phyloP scores from a whole-genome alignment of 805 yeast species.

The Wickerhamomyces rabaulensis region DNA sequence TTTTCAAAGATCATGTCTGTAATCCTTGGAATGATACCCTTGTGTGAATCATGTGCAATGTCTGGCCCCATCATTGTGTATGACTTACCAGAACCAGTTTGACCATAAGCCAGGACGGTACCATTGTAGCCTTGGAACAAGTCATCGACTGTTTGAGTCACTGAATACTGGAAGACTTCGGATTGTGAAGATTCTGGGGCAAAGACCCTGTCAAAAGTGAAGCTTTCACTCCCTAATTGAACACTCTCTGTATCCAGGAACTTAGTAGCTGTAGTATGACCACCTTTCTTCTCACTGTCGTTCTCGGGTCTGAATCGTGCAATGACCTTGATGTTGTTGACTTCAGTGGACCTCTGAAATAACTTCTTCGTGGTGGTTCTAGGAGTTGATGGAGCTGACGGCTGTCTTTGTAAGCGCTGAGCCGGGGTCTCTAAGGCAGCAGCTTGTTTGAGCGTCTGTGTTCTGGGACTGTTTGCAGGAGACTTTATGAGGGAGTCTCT shows the following conservation, averaged over 20 bases:
- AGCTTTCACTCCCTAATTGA: constrained; percentile 23
- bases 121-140: constrained; percentile 74
- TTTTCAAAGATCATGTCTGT: constrained; percentile 57
- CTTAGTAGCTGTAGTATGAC: neutral
- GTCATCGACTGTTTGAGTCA: constrained; percentile 61
- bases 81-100: constrained; percentile 80
- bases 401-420: neutral
- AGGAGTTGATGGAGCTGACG: neutral
- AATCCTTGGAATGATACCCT: constrained; percentile 71
- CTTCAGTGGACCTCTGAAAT: neutral
- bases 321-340: constrained; percentile 53
- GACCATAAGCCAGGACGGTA: constrained; percentile 75
- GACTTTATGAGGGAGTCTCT: neutral
- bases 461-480: neutral
- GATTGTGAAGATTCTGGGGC: constrained; percentile 44
- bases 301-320: constrained; percentile 67
- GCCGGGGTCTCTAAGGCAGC: neutral
- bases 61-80: constrained; percentile 68
- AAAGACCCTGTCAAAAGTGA: constrained; percentile 66
- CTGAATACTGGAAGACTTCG: constrained; percentile 54
- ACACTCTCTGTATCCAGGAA: neutral
- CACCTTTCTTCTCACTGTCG: constrained; percentile 25
- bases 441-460: neutral
- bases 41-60: constrained; percentile 13
- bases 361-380: neutral